Evolutionary conservation across 2,329 filamentous ascomycete genomes (phyloP), one percentile per base, ranked within the genome.

Genomic region (Cylindrodendrum hubeiense): DNA sequence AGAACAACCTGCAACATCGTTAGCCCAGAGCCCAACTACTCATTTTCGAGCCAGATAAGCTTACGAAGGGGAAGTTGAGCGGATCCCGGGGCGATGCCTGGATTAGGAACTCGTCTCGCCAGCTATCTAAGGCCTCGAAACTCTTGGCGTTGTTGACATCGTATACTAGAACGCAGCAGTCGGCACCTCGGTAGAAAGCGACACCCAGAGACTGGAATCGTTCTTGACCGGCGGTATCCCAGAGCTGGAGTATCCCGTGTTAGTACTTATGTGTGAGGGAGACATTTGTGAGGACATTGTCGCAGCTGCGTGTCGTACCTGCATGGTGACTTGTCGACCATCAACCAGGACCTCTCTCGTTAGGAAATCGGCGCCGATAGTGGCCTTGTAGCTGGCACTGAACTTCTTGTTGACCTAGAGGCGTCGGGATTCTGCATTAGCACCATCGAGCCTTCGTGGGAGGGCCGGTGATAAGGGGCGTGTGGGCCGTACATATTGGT

Each of bases 131-230:
- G 15, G 95, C 97, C 80, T 99, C 96, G 81, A 99, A 99, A 80
- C 94, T 97, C 89, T 99, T 99, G 67, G 95, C 93, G 81, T 98
- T 98, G 85, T 99, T 99, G 81, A 99, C 95, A 78, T 99, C 95
- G 85, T 96, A 98, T 56, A 98, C 95, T 59, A 99, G 86, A 65
- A 98, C 95, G 79, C 96, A 98, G 88, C 95, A 98, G 85, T 99
- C 95, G 73, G 96, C 95, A 69, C 95, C 95, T 69, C 95, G 90
- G 84, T 99, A 99, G 83, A 99, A 99, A 52, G 95, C 96, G 47
- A 99, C 95, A 58, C 96, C 95, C 73, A 99, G 86, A 39, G 95
- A 98, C 82, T 99, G 95, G 82, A 99, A 99, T 68, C 95, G 91
- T 82, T 99, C 95, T 81, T 99, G 95, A 30, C 95, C 95, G 21